Base-by-base conservation (phyloP, 2,329 filamentous ascomycete species). In the Aspergillus tanneri region DNA sequence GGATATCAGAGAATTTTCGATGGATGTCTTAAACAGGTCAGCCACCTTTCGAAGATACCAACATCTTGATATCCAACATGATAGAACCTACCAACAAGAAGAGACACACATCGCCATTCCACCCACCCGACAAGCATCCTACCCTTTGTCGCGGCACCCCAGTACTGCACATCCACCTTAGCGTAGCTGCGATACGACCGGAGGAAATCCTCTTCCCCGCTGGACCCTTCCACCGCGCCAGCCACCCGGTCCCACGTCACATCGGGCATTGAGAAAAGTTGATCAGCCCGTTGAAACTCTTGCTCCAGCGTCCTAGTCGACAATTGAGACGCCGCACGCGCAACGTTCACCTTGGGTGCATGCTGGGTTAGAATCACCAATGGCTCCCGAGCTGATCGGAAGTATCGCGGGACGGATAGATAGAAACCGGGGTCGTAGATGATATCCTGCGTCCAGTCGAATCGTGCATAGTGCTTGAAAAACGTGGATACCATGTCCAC, bases 31-130 rank as follows among this genome's bases (percentile, higher is more conserved):
- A 3, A 7, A 14, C n/a, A 22, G 21, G 8, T 11, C n/a, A n/a
- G n/a, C n/a, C n/a, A n/a, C n/a, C n/a, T n/a, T n/a, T n/a, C n/a
- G n/a, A n/a, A n/a, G n/a, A n/a, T n/a, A n/a, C n/a, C n/a, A n/a
- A n/a, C n/a, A n/a, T n/a, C n/a, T n/a, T n/a, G n/a, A n/a, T n/a
- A n/a, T n/a, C n/a, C n/a, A n/a, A n/a, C n/a, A n/a, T n/a, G n/a
- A n/a, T n/a, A n/a, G n/a, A 41, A 40, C 41, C 5, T 44, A 49
- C 46, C 46, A 14, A 49, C 46, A 28, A 49, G 46, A 35, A 49
- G 46, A 16, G 24, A 34, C 1, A 49, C 46, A 9, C 46, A 49
- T 35, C 46, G 23, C 46, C 46, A 49, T 18, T 49, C 46, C 21
- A 49, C 6, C 46, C 46, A 49, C 1, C 46, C 46, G 3, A 49